phyloP scores from a whole-genome alignment of 2,329 filamentous ascomycete genomes.

The Aureobasidium sp. region DNA sequence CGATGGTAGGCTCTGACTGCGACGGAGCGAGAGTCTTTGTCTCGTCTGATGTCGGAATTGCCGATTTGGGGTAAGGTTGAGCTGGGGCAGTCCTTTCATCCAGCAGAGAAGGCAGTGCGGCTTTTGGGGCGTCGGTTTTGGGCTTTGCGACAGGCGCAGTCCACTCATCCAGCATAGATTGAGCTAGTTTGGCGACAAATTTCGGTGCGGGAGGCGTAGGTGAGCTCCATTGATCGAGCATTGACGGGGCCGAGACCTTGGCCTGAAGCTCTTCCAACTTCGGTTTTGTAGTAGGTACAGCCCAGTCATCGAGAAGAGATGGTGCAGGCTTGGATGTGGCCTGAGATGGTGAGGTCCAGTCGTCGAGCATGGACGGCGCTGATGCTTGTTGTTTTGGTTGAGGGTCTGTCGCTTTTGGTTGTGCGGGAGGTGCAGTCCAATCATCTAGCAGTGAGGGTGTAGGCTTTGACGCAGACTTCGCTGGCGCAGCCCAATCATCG shows the following conservation, averaged over 20 bases:
- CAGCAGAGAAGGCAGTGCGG: not conserved
- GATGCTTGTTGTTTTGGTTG: not conserved
- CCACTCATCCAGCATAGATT: not conserved
- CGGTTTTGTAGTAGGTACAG: not conserved
- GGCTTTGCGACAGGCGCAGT: not conserved
- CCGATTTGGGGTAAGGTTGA: not conserved
- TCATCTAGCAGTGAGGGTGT: constrained; percentile 18
- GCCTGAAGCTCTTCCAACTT: not conserved
- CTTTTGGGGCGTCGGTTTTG: not conserved
- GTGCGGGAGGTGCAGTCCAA: not conserved
- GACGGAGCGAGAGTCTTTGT: too few relatives aligned
- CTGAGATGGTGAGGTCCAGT: constrained; percentile 10
- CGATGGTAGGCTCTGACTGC: not conserved
- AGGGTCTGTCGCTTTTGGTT: not conserved
- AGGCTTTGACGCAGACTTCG: constrained; percentile 21
- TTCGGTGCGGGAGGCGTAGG: not conserved
- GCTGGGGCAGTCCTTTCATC: not conserved
- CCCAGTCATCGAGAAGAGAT: not conserved
- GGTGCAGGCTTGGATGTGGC: not conserved
- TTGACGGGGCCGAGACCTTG: not conserved
- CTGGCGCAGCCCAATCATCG: not conserved
- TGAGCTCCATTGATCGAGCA: constrained; percentile 6
- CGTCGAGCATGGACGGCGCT: constrained; percentile 17
- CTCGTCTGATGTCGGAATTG: not conserved
- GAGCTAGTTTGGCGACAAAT: not conserved